Percentiles rank a stretch among this genome's conserved stretches.
These are phyloP conservation scores for Trichoderma reesei DNA, from an alignment of 495 filamentous ascomycete genomes.

Conservation along the genomic window DNA sequence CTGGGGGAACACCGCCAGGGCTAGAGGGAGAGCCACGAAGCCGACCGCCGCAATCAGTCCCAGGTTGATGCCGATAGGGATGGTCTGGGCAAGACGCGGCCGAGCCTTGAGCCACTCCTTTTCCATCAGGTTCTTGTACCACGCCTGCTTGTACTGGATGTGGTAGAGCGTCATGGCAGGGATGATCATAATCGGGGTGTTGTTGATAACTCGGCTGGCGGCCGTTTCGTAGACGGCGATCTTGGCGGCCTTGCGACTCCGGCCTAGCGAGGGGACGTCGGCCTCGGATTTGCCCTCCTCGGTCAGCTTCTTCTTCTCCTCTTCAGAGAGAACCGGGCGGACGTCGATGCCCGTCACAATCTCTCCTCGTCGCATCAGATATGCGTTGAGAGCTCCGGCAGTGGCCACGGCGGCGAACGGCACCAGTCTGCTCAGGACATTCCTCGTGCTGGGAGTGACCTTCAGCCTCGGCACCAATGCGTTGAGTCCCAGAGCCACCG, in stretches of 20 bases:
- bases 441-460: conserved; percentile 60
- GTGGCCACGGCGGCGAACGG: conserved; percentile 91
- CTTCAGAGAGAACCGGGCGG: conserved; percentile 60
- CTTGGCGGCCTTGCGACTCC: conserved; percentile 75
- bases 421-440: conserved; percentile 71
- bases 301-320: conserved; percentile 44
- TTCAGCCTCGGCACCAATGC: conserved; percentile 77
- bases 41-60: conserved; percentile 73
- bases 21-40: conserved; percentile 74
- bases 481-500: conserved; percentile 88
- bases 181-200: conserved; percentile 93
- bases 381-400: conserved; percentile 86
- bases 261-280: conserved; percentile 61
- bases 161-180: conserved; percentile 77
- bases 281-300: conserved; percentile 42
- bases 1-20: conserved; percentile 86
- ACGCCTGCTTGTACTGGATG: conserved; percentile 44
- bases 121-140: conserved; percentile 21
- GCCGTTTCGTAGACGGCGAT: conserved; percentile 90
- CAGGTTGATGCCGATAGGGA: conserved; percentile 70
- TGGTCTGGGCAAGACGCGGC: conserved; percentile 36
- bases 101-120: conserved; percentile 62
- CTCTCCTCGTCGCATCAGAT: conserved; percentile 95
- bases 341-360: conserved; percentile 90
- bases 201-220: conserved; percentile 77